Conservation (phyloP, 306 rosid genomes). For the Luffa acutangula region DNA sequence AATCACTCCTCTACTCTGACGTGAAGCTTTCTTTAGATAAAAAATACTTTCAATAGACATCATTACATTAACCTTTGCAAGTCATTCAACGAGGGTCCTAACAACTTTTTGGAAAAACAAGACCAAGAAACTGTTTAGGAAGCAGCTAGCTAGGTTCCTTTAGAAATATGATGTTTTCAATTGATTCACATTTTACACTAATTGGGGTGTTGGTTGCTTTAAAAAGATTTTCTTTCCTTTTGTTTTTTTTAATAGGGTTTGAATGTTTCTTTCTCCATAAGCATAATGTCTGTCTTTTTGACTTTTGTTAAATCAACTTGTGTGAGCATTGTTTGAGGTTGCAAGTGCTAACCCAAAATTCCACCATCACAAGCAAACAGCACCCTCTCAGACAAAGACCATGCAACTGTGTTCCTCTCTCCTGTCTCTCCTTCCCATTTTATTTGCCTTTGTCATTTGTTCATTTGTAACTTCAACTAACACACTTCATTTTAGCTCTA, state of each 20-base stretch:
- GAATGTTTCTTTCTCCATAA: background rate
- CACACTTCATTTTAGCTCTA: background rate
- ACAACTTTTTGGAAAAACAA: too few relatives aligned
- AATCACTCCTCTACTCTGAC: too few relatives aligned
- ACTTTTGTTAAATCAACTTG: background rate
- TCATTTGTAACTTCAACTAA: background rate
- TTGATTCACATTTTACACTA: background rate
- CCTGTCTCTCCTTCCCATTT: background rate
- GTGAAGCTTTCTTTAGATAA: too few relatives aligned
- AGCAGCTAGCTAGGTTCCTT: background rate
- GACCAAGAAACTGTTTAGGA: background rate
- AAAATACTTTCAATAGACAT: too few relatives aligned
- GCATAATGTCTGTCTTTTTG: background rate
- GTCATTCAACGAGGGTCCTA: too few relatives aligned
- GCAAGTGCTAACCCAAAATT: background rate
- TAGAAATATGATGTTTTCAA: background rate
- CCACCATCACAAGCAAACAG: background rate
- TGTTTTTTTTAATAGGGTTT: background rate
- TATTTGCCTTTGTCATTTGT: background rate
- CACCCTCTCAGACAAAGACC: background rate
- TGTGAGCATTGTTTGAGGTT: background rate
- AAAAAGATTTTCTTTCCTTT: background rate
- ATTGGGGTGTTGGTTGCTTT: background rate
- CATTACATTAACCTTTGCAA: too few relatives aligned
- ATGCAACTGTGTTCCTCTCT: slow-evolving; percentile 1